phyloP scores from a whole-genome alignment of 805 yeast genomes.

The Alloascoidea africana region DNA sequence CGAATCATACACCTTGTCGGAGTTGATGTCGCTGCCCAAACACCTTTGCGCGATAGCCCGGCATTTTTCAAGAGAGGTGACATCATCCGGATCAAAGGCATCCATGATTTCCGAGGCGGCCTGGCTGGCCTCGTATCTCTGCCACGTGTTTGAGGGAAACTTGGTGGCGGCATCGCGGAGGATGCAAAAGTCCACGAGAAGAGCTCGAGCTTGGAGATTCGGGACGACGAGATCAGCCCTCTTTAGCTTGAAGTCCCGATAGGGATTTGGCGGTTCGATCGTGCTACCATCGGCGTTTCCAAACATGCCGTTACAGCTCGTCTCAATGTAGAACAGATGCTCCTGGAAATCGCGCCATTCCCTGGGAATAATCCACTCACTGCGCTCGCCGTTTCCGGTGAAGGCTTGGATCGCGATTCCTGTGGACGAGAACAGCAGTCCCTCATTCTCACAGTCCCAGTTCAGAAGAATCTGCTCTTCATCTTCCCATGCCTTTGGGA shows the following conservation, averaged over 20 bases:
- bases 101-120: conserved; percentile 58
- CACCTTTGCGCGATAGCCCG: conserved; percentile 35
- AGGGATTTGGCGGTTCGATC: conserved; percentile 42
- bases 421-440: conserved; percentile 38
- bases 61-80: conserved; percentile 32
- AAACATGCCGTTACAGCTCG: conserved; percentile 76
- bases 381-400: conserved; percentile 43
- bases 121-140: conserved; percentile 53
- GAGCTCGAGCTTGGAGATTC: conserved; percentile 48
- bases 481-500: conserved; percentile 39
- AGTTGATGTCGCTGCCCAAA: conserved; percentile 41
- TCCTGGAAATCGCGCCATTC: conserved; percentile 24
- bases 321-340: conserved; percentile 49
- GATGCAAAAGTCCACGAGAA: conserved; percentile 57
- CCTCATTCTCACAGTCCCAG: conserved; percentile 68
- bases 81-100: conserved; percentile 45
- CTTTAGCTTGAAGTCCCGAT: conserved; percentile 38
- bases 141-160: conserved; percentile 43
- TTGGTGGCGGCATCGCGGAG: conserved; percentile 69
- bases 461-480: conserved; percentile 35
- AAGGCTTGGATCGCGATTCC: conserved; percentile 58
- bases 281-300: conserved; percentile 27
- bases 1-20: conserved; percentile 33
- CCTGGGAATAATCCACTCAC: conserved; percentile 43
- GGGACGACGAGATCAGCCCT: conserved; percentile 53